These are phyloP conservation scores for Basipetospora chlamydospora DNA, from an alignment of 2,329 filamentous ascomycete genomes.

Conservation along the genomic window DNA sequence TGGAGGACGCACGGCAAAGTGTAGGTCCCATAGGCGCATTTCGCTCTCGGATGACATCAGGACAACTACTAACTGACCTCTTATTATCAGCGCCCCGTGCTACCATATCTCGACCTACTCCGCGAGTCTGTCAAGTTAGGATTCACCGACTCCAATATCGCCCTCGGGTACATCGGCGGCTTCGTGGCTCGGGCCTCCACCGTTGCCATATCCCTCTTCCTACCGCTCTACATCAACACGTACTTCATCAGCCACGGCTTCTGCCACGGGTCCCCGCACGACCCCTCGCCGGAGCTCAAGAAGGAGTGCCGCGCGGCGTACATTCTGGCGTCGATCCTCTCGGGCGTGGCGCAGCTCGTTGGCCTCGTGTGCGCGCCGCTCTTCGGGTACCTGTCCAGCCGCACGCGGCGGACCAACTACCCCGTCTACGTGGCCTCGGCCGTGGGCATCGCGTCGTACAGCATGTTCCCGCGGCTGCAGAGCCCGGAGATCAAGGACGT, in stretches of 20 bases:
- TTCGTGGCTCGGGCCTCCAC: slow-evolving; percentile 92
- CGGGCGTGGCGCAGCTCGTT: slow-evolving; percentile 75
- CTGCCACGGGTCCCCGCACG: slow-evolving; percentile 53
- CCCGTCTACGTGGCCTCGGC: slow-evolving; percentile 60
- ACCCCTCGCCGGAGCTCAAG: slow-evolving; percentile 61
- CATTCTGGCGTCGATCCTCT: slow-evolving; percentile 71
- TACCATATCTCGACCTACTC: slow-evolving; percentile 47
- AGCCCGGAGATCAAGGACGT: slow-evolving; percentile 60
- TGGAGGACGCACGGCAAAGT: too few relatives aligned
- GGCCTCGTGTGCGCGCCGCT: slow-evolving; percentile 73
- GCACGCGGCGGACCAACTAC: slow-evolving; percentile 49
- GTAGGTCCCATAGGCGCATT: too few relatives aligned
- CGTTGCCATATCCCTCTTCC: slow-evolving; percentile 87
- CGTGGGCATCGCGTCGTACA: slow-evolving; percentile 66
- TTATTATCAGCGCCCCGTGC: slow-evolving; percentile 15
- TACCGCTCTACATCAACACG: slow-evolving; percentile 83
- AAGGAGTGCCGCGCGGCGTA: slow-evolving; percentile 77
- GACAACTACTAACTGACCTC: background rate
- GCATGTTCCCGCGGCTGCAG: slow-evolving; percentile 56
- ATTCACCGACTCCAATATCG: slow-evolving; percentile 62
- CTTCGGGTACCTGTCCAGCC: slow-evolving; percentile 75
- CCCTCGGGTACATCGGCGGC: slow-evolving; percentile 78
- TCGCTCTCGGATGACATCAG: too few relatives aligned
- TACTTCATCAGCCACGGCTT: slow-evolving; percentile 74
- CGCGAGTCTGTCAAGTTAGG: slow-evolving; percentile 53